Percentiles rank a stretch among this genome's conserved stretches.
Conservation (phyloP, 139 green algal species). For the Haematococcus lacustris region DNA sequence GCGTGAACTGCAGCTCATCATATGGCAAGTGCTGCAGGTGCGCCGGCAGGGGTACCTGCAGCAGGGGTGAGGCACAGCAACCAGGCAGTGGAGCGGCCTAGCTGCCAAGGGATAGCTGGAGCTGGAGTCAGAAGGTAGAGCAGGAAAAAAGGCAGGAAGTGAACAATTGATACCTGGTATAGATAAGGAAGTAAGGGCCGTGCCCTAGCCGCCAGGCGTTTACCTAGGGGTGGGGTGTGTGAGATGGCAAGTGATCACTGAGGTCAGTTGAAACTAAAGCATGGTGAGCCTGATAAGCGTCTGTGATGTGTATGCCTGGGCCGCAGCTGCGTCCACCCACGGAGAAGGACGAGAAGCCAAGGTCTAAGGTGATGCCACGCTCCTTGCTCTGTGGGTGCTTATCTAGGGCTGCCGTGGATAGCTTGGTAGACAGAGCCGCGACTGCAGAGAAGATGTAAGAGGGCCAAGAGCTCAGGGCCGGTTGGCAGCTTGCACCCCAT, state of each 20-base stretch:
- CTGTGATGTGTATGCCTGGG: neutral
- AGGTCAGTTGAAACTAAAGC: too few relatives aligned
- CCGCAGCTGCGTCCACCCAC: conserved; percentile 16
- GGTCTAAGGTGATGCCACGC: conserved; percentile 93
- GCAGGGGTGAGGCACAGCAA: too few relatives aligned
- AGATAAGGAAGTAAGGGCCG: neutral
- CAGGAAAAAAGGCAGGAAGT: neutral
- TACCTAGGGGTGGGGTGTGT: neutral
- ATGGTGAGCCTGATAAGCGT: neutral
- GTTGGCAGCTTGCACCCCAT: neutral
- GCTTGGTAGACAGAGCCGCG: conserved; percentile 72
- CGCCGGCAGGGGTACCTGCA: conserved; percentile 32
- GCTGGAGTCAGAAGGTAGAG: neutral
- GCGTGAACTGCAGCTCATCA: conserved; percentile 76
- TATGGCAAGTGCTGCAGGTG: conserved; percentile 31
- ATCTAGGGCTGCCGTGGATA: conserved; percentile 93
- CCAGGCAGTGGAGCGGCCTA: too few relatives aligned
- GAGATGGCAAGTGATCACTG: too few relatives aligned
- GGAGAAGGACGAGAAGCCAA: conserved; percentile 91
- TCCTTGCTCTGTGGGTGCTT: conserved; percentile 92
- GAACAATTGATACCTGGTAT: neutral
- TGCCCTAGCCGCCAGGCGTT: neutral
- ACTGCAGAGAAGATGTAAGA: conserved; percentile 42
- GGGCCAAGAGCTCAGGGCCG: neutral
- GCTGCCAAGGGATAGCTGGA: too few relatives aligned